These are phyloP conservation scores for Laetiporus sulphureus DNA, from an alignment of 1,284 basidiomycete species.

Conservation along the genomic window DNA sequence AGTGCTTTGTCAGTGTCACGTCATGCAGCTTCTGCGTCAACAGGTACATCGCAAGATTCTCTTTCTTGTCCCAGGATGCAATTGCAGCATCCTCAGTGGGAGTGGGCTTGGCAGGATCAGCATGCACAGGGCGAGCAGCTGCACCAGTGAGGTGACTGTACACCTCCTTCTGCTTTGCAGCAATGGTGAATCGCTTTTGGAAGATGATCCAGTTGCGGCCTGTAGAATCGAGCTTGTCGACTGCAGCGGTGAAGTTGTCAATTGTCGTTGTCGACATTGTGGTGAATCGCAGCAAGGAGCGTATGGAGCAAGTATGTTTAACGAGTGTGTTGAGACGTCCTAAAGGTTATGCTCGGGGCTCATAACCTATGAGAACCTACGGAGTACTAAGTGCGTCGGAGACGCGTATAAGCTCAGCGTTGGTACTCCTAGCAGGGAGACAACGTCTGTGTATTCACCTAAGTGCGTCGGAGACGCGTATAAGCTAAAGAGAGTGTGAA, in stretches of 20 bases:
- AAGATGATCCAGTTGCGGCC: conserved; percentile 8
- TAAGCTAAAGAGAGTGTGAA: neutral
- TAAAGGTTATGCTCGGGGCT: conserved; percentile 5
- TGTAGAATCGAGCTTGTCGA: conserved; percentile 8
- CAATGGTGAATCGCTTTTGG: conserved; percentile 5
- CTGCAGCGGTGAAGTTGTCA: conserved; percentile 3
- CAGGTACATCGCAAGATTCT: conserved; percentile 5
- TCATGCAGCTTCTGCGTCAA: conserved; percentile 6
- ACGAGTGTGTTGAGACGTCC: neutral
- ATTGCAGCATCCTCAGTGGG: neutral
- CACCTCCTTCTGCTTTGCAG: conserved; percentile 7
- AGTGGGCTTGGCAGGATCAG: neutral
- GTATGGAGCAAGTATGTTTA: neutral
- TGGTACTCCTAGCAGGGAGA: neutral
- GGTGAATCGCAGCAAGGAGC: neutral
- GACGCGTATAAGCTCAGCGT: neutral
- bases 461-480: neutral
- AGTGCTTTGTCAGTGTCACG: conserved; percentile 5
- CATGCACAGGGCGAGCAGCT: neutral
- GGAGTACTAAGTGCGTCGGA: neutral
- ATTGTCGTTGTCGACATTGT: conserved; percentile 5
- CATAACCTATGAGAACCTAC: conserved; percentile 8
- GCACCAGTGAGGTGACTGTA: conserved; percentile 5
- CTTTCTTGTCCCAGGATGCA: conserved; percentile 5
- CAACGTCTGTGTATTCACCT: neutral